Conservation (phyloP, 345 rosid genomes). For the Trapa bicornis region DNA sequence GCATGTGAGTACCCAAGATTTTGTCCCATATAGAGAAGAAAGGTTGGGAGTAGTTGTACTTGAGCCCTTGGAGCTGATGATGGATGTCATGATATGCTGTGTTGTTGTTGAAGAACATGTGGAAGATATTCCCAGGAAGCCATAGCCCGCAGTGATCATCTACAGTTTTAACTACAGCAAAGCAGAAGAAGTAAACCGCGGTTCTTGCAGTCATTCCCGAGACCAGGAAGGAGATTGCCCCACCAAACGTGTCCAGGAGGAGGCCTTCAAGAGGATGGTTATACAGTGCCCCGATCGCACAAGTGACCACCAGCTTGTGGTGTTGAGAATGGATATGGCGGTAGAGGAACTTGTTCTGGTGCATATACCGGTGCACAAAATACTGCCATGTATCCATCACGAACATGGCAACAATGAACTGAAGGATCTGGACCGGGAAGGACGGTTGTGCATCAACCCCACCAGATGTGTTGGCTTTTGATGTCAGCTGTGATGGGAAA, state of each 20-base stretch:
- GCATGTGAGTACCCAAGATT: slow-evolving; percentile 56
- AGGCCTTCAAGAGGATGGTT: slow-evolving; percentile 63
- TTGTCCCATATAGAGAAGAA: slow-evolving; percentile 70
- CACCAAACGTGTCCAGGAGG: slow-evolving; percentile 56
- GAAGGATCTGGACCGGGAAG: slow-evolving; percentile 29
- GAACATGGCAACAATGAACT: slow-evolving; percentile 44
- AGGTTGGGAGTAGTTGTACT: slow-evolving; percentile 68
- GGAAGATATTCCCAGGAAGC: slow-evolving; percentile 62
- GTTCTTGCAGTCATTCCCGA: slow-evolving; percentile 73
- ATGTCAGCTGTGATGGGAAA: slow-evolving; percentile 31
- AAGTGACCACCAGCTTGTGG: slow-evolving; percentile 54
- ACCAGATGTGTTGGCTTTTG: slow-evolving; percentile 30
- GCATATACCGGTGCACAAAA: slow-evolving; percentile 61
- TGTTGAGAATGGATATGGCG: slow-evolving; percentile 62
- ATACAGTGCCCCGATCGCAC: slow-evolving; percentile 61
- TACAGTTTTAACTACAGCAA: slow-evolving; percentile 46
- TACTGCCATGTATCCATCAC: slow-evolving; percentile 68
- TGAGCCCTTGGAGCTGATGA: slow-evolving; percentile 58
- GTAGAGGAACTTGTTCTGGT: slow-evolving; percentile 56
- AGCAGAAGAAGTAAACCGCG: slow-evolving; percentile 53
- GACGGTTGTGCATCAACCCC: slow-evolving; percentile 31
- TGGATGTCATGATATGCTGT: slow-evolving; percentile 63
- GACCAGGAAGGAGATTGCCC: slow-evolving; percentile 51
- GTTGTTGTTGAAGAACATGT: slow-evolving; percentile 43
- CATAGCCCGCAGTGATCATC: slow-evolving; percentile 69